These are phyloP conservation scores for Gossypium sturtianum DNA, from an alignment of 345 rosid genomes.

Conservation along the genomic window DNA sequence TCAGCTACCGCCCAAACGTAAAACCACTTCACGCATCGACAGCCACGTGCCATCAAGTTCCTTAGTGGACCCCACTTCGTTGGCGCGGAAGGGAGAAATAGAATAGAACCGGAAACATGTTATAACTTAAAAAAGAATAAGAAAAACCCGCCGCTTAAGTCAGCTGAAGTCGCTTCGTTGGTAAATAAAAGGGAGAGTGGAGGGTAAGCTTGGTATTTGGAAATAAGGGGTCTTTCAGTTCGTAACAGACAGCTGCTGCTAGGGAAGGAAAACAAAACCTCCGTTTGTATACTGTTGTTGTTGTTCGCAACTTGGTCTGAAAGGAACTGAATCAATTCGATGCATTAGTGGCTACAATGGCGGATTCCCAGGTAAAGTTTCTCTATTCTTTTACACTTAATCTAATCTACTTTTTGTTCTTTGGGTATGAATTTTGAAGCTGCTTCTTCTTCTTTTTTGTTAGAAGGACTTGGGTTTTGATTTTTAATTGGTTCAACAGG, in stretches of 20 bases:
- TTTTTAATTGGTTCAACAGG: conserved; percentile 8
- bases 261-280: conserved; percentile 25
- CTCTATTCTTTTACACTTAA: neutral
- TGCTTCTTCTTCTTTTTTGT: conserved; percentile 17
- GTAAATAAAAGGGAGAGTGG: conserved; percentile 13
- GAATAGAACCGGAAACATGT: neutral
- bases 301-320: conserved; percentile 39
- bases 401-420: conserved; percentile 10
- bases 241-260: conserved; percentile 73
- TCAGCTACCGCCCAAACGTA: neutral
- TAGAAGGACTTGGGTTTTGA: conserved; percentile 21
- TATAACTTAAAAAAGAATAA: no score
- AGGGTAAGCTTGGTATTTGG: conserved; percentile 31
- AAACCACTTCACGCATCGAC: neutral
- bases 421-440: conserved; percentile 8
- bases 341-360: conserved; percentile 40
- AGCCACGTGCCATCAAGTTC: neutral
- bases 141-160: neutral
- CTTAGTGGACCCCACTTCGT: neutral
- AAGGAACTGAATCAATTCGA: conserved; percentile 20
- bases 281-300: conserved; percentile 5
- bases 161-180: conserved; percentile 14
- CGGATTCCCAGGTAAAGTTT: conserved; percentile 46
- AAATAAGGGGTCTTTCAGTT: conserved; percentile 38
- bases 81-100: neutral